Conservation (phyloP, 257 asterid genomes). For the Leonotis leonurus region DNA sequence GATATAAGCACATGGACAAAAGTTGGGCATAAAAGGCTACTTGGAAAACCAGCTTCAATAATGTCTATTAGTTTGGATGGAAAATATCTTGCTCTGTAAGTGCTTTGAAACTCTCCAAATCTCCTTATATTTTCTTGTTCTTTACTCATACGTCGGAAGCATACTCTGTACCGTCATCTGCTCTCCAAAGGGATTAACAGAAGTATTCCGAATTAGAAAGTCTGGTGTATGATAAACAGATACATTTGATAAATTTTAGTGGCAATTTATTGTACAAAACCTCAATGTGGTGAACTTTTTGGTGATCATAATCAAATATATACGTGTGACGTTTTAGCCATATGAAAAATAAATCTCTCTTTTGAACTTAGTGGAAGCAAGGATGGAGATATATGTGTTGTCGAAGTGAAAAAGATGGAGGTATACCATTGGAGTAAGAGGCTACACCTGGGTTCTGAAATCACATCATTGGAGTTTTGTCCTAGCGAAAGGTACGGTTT, state of each 20-base stretch:
- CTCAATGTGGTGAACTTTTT: neutral
- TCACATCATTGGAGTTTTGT: conserved; percentile 74
- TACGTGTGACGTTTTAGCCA: neutral
- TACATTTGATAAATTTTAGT: neutral
- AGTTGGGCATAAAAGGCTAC: conserved; percentile 76
- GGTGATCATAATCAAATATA: neutral
- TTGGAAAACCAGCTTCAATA: conserved; percentile 67
- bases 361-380: conserved; percentile 65
- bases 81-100: conserved; percentile 92
- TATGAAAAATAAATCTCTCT: conserved; percentile 1
- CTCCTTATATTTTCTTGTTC: neutral
- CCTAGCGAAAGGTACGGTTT: conserved; percentile 80
- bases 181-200: neutral
- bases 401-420: conserved; percentile 85
- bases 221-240: neutral
- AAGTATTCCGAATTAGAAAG: neutral
- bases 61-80: conserved; percentile 91
- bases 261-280: neutral
- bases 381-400: conserved; percentile 89
- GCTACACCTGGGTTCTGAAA: conserved; percentile 74
- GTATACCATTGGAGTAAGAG: conserved; percentile 75
- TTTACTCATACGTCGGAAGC: neutral
- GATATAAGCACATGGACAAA: conserved; percentile 87
- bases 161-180: neutral
- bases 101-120: conserved; percentile 5